Conservation (phyloP, 2,329 filamentous ascomycete species). For the Incumbomyces lentus region DNA sequence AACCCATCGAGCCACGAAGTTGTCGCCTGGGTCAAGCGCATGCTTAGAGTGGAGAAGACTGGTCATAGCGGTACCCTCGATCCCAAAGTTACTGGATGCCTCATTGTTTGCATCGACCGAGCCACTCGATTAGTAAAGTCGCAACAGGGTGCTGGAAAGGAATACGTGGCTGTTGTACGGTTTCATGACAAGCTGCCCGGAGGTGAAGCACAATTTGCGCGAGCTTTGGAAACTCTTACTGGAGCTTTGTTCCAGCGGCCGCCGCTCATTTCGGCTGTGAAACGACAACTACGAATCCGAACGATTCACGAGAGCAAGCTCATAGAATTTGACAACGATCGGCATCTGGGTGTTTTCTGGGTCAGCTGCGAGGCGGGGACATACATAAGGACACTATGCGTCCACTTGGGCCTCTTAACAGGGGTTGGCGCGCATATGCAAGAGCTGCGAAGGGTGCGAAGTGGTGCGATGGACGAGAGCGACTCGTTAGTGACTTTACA, state of each 20-base stretch:
- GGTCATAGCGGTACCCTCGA: conserved; percentile 97
- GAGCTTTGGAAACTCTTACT: conserved; percentile 89
- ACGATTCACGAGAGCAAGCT: conserved; percentile 97
- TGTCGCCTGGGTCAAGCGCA: conserved; percentile 98
- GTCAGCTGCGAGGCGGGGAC: conserved; percentile 97
- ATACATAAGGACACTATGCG: conserved; percentile 96
- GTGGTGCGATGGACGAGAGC: conserved; percentile 88
- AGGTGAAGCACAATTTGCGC: conserved; percentile 82
- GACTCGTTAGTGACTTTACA: conserved; percentile 86
- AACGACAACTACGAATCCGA: conserved; percentile 95
- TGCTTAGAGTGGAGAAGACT: conserved; percentile 88
- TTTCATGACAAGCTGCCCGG: conserved; percentile 92
- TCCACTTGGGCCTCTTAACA: conserved; percentile 69
- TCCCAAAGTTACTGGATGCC: conserved; percentile 91
- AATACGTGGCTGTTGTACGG: conserved; percentile 92
- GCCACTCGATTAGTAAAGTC: conserved; percentile 97
- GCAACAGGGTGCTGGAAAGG: conserved; percentile 97
- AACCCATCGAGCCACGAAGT: conserved; percentile 98
- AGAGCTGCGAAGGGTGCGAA: conserved; percentile 86
- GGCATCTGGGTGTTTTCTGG: conserved; percentile 97
- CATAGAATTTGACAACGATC: conserved; percentile 95
- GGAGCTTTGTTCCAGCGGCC: conserved; percentile 96
- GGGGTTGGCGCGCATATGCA: conserved; percentile 97
- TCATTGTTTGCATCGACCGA: conserved; percentile 92
- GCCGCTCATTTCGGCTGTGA: conserved; percentile 94